Evolutionary conservation across 2,329 filamentous ascomycete species (phyloP).

Genomic region (Cercospora zeae-maydis): DNA sequence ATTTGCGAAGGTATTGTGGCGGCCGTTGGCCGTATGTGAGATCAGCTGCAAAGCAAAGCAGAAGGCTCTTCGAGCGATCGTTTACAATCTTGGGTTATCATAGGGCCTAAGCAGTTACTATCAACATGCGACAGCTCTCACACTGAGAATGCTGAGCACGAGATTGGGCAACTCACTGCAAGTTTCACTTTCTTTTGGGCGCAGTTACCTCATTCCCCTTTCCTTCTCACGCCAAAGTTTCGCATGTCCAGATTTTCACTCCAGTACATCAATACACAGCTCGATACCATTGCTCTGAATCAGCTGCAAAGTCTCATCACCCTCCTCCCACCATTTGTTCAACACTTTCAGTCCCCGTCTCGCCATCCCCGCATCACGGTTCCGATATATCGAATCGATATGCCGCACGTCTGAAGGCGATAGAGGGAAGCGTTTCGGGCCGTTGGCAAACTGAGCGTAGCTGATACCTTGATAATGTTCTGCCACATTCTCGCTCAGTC

Average conservation of each 20-base stretch:
- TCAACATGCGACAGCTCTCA: no score
- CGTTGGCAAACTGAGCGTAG: constrained; percentile 27
- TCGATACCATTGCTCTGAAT: constrained; percentile 7
- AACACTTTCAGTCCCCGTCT: constrained; percentile 32
- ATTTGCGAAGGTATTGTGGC: not conserved
- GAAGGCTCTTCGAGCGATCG: not conserved
- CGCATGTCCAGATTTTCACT: not conserved
- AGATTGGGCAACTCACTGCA: no score
- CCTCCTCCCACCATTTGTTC: constrained; percentile 33
- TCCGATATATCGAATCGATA: constrained; percentile 38
- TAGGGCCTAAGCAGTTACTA: no score
- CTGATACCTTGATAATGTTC: constrained; percentile 24
- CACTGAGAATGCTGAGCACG: no score
- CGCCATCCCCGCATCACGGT: constrained; percentile 36
- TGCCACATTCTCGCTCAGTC: constrained; percentile 29
- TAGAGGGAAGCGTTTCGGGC: constrained; percentile 23
- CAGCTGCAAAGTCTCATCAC: constrained; percentile 18
- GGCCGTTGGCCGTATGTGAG: not conserved
- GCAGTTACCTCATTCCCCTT: not conserved
- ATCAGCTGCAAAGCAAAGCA: not conserved
- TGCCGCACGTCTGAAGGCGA: constrained; percentile 28
- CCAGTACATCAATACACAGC: not conserved
- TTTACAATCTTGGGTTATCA: not conserved
- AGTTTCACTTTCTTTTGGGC: no score
- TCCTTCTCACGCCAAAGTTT: not conserved